These are phyloP conservation scores for Harringtonia lauricola DNA, from an alignment of 2,329 filamentous ascomycete genomes.

Conservation along the genomic window DNA sequence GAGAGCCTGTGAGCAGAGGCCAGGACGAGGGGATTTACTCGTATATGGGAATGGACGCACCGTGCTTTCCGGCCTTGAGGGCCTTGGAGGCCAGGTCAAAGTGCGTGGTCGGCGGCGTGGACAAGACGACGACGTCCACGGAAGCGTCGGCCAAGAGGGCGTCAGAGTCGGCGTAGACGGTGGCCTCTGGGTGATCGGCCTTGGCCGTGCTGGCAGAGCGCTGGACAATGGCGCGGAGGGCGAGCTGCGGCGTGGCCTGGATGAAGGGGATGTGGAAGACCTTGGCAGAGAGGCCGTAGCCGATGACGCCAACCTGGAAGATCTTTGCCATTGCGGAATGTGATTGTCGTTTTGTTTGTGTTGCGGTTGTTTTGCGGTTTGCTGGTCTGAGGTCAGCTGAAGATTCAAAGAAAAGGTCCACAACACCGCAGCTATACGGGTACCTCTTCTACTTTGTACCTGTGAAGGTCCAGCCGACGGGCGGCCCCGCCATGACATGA, in stretches of 20 bases:
- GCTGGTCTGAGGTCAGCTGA: no score
- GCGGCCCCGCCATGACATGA: no score
- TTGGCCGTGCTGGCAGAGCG: slow-evolving; percentile 57
- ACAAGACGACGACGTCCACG: slow-evolving; percentile 60
- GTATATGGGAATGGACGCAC: no score
- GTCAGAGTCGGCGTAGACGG: slow-evolving; percentile 51
- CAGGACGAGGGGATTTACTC: no score
- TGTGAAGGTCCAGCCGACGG: no score
- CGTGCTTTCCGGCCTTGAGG: slow-evolving; percentile 59
- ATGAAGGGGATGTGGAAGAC: slow-evolving; percentile 79
- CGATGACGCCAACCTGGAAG: slow-evolving; percentile 19
- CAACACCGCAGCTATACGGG: no score
- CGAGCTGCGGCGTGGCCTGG: slow-evolving; percentile 49
- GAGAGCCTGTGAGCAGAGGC: neutral
- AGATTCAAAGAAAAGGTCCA: no score
- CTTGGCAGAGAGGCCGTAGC: slow-evolving; percentile 50
- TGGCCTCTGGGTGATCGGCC: slow-evolving; percentile 53
- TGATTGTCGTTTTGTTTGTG: no score
- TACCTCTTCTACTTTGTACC: no score
- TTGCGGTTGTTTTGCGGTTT: no score
- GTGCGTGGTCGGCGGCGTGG: slow-evolving; percentile 62
- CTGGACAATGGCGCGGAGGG: slow-evolving; percentile 66
- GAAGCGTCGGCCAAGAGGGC: slow-evolving; percentile 53
- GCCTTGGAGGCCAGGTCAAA: slow-evolving; percentile 53
- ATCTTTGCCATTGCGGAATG: no score